phyloP scores from a whole-genome alignment of 2,329 filamentous ascomycete species.

The Aotearoamyces nothofagi region DNA sequence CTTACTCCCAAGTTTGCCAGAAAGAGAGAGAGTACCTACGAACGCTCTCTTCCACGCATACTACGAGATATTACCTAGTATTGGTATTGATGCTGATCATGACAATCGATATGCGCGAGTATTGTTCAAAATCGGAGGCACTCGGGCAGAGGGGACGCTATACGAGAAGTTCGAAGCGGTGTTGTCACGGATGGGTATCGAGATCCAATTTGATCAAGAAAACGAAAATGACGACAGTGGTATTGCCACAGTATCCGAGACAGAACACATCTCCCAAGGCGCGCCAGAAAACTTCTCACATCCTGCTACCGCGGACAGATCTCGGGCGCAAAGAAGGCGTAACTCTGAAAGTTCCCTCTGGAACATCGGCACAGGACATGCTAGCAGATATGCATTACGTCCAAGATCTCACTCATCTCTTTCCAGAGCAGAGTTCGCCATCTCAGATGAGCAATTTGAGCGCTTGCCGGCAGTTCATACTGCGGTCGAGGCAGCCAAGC shows the following conservation, averaged over 20 bases:
- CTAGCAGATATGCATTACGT: conserved; percentile 6
- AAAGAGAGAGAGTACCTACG: conserved; percentile 51
- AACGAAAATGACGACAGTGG: no score
- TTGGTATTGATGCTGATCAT: conserved; percentile 56
- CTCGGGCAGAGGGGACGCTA: conserved; percentile 39
- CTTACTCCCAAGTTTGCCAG: conserved; percentile 38
- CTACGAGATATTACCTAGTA: conserved; percentile 54
- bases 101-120: conserved; percentile 66
- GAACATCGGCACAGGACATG: conserved; percentile 9
- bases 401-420: conserved; percentile 13
- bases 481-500: no score
- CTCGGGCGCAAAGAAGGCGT: conserved; percentile 10
- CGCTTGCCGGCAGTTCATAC: no score
- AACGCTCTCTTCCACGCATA: conserved; percentile 72
- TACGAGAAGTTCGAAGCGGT: conserved; percentile 56
- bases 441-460: no score
- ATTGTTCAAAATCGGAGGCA: conserved; percentile 62
- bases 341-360: conserved; percentile 19
- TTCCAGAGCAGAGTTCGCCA: conserved; percentile 1
- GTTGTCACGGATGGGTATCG: conserved; percentile 54
- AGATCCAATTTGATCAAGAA: conserved; percentile 33
- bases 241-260: no score
- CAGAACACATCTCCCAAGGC: no score
- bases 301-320: no score
- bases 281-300: no score